Percentiles rank a stretch among this genome's conserved stretches.
These are phyloP conservation scores for Amborella trichopoda DNA, from an alignment of 164 flowering plant species.

Conservation along the genomic window DNA sequence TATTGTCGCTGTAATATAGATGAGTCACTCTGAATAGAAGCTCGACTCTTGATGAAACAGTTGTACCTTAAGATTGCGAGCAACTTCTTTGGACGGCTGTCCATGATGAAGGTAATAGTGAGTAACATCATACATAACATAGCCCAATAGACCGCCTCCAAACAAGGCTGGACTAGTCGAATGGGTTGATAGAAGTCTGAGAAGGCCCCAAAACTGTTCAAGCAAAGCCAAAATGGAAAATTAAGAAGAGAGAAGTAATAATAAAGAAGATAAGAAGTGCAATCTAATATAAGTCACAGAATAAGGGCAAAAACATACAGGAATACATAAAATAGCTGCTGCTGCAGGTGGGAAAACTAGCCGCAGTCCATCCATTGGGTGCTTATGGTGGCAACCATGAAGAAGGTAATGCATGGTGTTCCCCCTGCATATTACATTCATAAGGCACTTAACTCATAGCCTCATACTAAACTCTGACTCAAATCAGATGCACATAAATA, in stretches of 20 bases:
- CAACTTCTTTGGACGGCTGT: constrained; percentile 45
- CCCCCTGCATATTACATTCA: too few species aligned
- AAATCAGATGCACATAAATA: too few species aligned
- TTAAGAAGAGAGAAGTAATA: background rate
- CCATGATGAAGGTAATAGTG: constrained; percentile 96
- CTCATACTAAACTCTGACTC: too few species aligned
- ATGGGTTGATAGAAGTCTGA: constrained; percentile 51
- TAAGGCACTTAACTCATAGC: too few species aligned
- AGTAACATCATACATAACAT: constrained; percentile 80
- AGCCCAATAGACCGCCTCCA: constrained; percentile 84
- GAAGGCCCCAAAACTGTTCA: constrained; percentile 65
- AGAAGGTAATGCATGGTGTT: constrained; percentile 90
- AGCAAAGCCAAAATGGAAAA: background rate
- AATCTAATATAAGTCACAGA: background rate
- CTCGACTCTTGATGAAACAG: too few species aligned
- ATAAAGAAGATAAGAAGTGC: background rate
- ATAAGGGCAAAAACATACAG: constrained; percentile 30
- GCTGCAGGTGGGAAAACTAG: constrained; percentile 97
- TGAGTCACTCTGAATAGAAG: too few species aligned
- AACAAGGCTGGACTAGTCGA: constrained; percentile 66
- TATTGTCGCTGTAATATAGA: too few species aligned
- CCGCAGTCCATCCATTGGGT: constrained; percentile 90
- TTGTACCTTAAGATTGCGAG: constrained; percentile 64
- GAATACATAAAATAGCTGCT: constrained; percentile 56
- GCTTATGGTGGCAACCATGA: constrained; percentile 98